Conservation (phyloP, 768 basidiomycete genomes). For the Trametes gibbosa region DNA sequence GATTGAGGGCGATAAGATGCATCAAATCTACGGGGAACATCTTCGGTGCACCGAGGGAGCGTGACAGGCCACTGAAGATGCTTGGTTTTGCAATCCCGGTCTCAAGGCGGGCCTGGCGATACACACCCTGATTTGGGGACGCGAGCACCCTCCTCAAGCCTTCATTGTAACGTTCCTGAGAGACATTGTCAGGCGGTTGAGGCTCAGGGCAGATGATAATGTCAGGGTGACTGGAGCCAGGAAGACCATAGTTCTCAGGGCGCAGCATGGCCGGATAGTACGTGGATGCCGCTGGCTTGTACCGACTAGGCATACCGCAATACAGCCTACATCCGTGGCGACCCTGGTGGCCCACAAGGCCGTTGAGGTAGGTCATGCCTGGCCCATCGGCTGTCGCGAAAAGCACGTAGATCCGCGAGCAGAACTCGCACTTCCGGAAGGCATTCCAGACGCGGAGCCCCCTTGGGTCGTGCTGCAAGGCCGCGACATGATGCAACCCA, state of each 20-base stretch:
- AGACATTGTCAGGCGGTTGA: not conserved
- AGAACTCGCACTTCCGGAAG: not conserved
- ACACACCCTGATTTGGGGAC: conserved; percentile 3
- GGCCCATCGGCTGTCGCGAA: conserved; percentile 6
- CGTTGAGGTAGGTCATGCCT: conserved; percentile 27
- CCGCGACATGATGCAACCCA: conserved; percentile 28
- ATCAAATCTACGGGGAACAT: conserved; percentile 37
- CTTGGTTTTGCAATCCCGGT: conserved; percentile 37
- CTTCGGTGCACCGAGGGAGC: conserved; percentile 24
- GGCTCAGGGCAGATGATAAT: not conserved
- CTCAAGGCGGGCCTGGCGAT: conserved; percentile 23
- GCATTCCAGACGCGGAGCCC: conserved; percentile 33
- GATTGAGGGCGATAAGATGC: conserved; percentile 38
- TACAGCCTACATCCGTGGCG: conserved; percentile 34
- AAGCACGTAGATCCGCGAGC: not conserved
- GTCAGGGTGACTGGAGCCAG: conserved; percentile 32
- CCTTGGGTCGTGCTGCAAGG: conserved; percentile 23
- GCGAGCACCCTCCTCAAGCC: too few relatives aligned
- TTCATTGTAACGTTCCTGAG: not conserved
- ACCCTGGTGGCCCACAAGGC: conserved; percentile 35
- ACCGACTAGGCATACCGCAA: conserved; percentile 31
- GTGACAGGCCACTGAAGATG: conserved; percentile 31
- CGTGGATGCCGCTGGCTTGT: conserved; percentile 23
- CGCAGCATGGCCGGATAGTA: conserved; percentile 35
- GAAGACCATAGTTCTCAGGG: conserved; percentile 25